These are phyloP conservation scores for Clonostachys rosea DNA, from an alignment of 2,329 filamentous ascomycete species.

Conservation along the genomic window DNA sequence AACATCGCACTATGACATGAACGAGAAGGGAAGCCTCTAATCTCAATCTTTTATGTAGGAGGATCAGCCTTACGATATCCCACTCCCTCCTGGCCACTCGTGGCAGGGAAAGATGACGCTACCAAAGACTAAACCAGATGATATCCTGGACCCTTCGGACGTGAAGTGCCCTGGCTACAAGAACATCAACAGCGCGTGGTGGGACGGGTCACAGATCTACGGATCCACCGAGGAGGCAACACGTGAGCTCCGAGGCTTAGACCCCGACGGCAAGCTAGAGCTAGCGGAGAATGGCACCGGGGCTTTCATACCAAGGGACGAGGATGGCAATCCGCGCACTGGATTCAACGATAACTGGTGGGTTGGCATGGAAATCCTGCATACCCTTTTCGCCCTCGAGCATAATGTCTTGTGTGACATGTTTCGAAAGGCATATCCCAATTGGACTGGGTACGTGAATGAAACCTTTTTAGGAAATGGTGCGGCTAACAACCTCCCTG, in stretches of 20 bases:
- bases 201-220: constrained; percentile 41
- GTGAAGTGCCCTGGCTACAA: constrained; percentile 29
- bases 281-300: constrained; percentile 20
- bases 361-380: constrained; percentile 38
- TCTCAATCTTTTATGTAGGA: background rate
- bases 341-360: constrained; percentile 40
- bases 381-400: constrained; percentile 39
- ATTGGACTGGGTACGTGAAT: constrained; percentile 3
- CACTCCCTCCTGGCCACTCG: constrained; percentile 22
- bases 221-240: constrained; percentile 31
- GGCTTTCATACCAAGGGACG: constrained; percentile 30
- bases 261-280: constrained; percentile 29
- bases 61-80: constrained; percentile 17
- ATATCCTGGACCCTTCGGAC: constrained; percentile 25
- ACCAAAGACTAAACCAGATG: constrained; percentile 24
- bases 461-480: no score
- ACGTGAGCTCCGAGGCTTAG: constrained; percentile 20
- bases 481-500: constrained; percentile 13
- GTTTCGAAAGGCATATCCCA: constrained; percentile 24
- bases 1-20: no score
- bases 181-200: constrained; percentile 37
- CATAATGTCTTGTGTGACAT: constrained; percentile 37
- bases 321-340: constrained; percentile 26
- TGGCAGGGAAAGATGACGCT: constrained; percentile 31
- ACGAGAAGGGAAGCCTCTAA: background rate